phyloP scores from a whole-genome alignment of 306 rosid genomes.

The Corylus heterophylla region DNA sequence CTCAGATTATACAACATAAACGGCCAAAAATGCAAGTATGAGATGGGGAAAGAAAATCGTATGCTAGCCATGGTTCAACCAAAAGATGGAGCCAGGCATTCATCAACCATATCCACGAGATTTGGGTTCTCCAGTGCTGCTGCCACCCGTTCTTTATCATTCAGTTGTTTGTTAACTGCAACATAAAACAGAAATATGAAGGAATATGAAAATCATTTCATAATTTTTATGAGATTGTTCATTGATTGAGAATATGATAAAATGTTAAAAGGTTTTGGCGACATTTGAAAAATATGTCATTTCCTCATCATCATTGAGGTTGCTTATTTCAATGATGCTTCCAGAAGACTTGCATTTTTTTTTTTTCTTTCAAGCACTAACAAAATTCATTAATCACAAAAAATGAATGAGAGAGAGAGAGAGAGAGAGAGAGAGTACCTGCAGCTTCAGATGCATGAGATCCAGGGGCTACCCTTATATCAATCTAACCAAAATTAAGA shows the following conservation, averaged over 20 bases:
- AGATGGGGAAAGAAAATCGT: not conserved
- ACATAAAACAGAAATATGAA: not conserved
- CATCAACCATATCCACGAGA: conserved; percentile 85
- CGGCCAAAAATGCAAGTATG: not conserved
- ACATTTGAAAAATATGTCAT: not conserved
- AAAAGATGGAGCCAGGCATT: conserved; percentile 82
- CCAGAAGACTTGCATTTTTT: not conserved
- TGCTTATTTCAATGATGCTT: not conserved
- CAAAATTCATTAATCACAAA: not conserved
- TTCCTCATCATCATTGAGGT: not conserved
- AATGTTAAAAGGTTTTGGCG: not conserved
- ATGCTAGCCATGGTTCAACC: conserved; percentile 31
- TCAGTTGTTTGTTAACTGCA: conserved; percentile 93
- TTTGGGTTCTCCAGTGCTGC: conserved; percentile 93
- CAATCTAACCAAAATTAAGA: conserved; percentile 58
- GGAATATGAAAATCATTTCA: not conserved
- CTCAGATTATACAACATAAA: not conserved
- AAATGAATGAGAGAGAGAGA: not conserved
- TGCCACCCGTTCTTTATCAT: conserved; percentile 91
- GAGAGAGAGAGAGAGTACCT: conserved; percentile 45
- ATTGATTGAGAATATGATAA: not conserved
- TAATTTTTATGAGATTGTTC: not conserved
- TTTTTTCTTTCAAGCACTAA: not conserved
- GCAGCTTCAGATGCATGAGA: conserved; percentile 92
- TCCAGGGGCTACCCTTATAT: conserved; percentile 92